phyloP scores from a whole-genome alignment of 768 basidiomycete genomes.

The Trametes cingulata region DNA sequence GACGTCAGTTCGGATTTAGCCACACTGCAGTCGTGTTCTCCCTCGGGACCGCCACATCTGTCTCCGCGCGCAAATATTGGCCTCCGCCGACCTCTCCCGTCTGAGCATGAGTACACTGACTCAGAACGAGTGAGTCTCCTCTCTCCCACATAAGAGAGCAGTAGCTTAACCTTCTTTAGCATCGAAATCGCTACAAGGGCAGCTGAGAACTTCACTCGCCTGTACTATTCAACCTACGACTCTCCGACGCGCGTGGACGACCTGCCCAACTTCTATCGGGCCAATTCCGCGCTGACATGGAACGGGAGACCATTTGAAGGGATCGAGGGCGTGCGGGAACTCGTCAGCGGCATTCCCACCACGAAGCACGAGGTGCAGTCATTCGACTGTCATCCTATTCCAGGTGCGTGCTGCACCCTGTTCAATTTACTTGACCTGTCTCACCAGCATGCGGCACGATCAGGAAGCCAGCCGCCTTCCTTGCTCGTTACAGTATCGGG shows the following conservation, averaged over 20 bases:
- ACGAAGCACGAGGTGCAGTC: slow-evolving; percentile 87
- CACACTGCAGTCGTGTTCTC: neutral
- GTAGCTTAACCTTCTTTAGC: slow-evolving; percentile 39
- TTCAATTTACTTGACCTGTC: neutral
- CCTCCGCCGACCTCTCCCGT: neutral
- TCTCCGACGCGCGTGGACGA: slow-evolving; percentile 74
- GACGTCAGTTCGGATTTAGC: neutral
- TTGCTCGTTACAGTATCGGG: slow-evolving; percentile 80
- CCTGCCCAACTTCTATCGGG: slow-evolving; percentile 79
- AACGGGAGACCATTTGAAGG: slow-evolving; percentile 83
- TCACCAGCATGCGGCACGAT: neutral
- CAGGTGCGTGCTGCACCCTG: slow-evolving; percentile 48
- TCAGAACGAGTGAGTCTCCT: slow-evolving; percentile 34
- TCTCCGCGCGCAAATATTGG: neutral
- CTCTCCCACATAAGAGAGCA: neutral
- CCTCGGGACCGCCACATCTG: neutral
- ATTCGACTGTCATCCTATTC: slow-evolving; percentile 88
- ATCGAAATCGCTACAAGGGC: slow-evolving; percentile 85
- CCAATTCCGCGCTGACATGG: slow-evolving; percentile 77
- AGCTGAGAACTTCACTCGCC: slow-evolving; percentile 78
- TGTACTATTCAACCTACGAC: slow-evolving; percentile 84
- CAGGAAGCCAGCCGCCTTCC: slow-evolving; percentile 78
- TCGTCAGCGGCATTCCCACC: slow-evolving; percentile 71
- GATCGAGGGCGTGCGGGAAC: slow-evolving; percentile 61
- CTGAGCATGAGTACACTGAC: slow-evolving; percentile 35